Evolutionary conservation across 2,329 filamentous ascomycete species (phyloP).

Genomic region (Pseudogymnoascus sp.): DNA sequence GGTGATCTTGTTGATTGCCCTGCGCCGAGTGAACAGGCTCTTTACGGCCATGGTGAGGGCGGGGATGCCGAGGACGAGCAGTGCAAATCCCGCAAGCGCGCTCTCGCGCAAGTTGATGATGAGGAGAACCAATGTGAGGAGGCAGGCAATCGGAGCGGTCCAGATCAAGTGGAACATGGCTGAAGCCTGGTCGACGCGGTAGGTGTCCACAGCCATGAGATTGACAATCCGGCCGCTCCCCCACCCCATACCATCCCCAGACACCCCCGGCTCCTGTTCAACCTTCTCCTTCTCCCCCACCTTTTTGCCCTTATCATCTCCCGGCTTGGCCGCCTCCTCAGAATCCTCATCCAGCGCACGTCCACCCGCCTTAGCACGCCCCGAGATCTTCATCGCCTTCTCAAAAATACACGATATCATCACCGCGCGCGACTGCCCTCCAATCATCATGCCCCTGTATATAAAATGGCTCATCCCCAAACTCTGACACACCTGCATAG

Average conservation of each 20-base stretch:
- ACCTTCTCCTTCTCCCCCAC: constrained; percentile 26
- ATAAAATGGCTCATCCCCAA: constrained; percentile 83
- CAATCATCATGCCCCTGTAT: constrained; percentile 85
- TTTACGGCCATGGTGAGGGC: constrained; percentile 70
- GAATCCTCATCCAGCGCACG: constrained; percentile 34
- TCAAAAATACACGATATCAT: constrained; percentile 84
- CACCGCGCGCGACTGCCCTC: constrained; percentile 71
- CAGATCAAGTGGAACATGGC: constrained; percentile 88
- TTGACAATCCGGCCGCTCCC: constrained; percentile 87
- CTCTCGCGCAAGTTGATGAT: constrained; percentile 85
- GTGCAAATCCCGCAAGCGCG: constrained; percentile 76
- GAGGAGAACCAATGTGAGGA: constrained; percentile 72
- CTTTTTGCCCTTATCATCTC: constrained; percentile 34
- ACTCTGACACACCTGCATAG: constrained; percentile 79
- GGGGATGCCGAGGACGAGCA: constrained; percentile 72
- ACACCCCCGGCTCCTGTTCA: constrained; percentile 39
- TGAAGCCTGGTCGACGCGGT: constrained; percentile 80
- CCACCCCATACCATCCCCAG: constrained; percentile 74
- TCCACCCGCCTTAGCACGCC: constrained; percentile 78
- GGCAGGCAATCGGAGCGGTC: constrained; percentile 71
- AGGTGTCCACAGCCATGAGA: constrained; percentile 91
- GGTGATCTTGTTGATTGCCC: constrained; percentile 83
- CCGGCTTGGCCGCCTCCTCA: constrained; percentile 33
- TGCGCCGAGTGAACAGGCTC: constrained; percentile 65
- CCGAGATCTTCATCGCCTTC: constrained; percentile 84